Conservation (phyloP, 2,329 filamentous ascomycete genomes). For the Scytalidium sp. region DNA sequence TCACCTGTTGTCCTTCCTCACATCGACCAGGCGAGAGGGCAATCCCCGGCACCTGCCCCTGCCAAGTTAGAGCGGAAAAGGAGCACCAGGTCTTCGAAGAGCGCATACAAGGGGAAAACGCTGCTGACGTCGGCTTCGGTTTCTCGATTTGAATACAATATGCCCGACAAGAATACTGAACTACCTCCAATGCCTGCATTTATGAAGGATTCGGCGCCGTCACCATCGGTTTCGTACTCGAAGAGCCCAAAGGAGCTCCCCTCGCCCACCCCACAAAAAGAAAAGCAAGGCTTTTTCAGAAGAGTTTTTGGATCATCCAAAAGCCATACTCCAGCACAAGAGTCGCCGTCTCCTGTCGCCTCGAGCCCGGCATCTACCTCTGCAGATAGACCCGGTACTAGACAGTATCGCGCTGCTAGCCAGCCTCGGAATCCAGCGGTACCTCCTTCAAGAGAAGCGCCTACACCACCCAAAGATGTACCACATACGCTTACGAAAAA, state of each 20-base stretch:
- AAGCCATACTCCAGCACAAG: conserved; percentile 33
- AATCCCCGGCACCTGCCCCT: conserved; percentile 16
- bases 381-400: conserved; percentile 35
- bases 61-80: conserved; percentile 50
- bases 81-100: conserved; percentile 54
- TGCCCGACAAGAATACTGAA: conserved; percentile 23
- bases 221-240: conserved; percentile 48
- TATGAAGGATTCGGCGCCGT: conserved; percentile 47
- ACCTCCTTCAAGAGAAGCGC: conserved; percentile 21
- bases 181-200: conserved; percentile 30
- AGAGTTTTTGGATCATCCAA: conserved; percentile 78
- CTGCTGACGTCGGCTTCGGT: conserved; percentile 32
- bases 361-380: conserved; percentile 32
- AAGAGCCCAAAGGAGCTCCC: conserved; percentile 37
- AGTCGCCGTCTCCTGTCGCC: conserved; percentile 25
- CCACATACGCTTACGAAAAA: conserved; percentile 70
- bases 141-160: conserved; percentile 30
- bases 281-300: conserved; percentile 85
- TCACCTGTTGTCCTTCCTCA: conserved; percentile 29
- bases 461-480: conserved; percentile 24
- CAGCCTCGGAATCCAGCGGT: conserved; percentile 40
- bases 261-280: conserved; percentile 49
- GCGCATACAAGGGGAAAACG: conserved; percentile 34
- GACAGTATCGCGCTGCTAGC: conserved; percentile 39
- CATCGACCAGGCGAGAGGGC: conserved; percentile 9